Conservation (phyloP, 2,329 filamentous ascomycete species). For the Alternaria sp. region DNA sequence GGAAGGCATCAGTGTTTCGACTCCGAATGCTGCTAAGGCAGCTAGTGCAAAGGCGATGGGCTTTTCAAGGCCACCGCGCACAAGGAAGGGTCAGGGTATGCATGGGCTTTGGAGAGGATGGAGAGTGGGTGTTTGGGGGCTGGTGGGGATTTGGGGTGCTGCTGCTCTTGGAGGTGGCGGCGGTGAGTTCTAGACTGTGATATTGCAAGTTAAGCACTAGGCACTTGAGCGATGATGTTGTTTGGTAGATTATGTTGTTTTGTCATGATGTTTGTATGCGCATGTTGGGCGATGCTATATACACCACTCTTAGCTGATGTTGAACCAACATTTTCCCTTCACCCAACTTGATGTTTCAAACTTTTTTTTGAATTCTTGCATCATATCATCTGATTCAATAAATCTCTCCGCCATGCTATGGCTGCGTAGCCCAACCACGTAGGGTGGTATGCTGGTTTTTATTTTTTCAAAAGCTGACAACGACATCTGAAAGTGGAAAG, state of each 20-base stretch:
- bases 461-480: neutral
- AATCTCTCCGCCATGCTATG: neutral
- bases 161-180: constrained; percentile 60
- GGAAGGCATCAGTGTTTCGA: constrained; percentile 67
- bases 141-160: constrained; percentile 76
- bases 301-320: constrained; percentile 6
- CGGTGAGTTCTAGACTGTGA: constrained; percentile 39
- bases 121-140: constrained; percentile 79
- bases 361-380: neutral
- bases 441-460: neutral
- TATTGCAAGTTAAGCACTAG: neutral
- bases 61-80: constrained; percentile 48
- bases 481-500: neutral
- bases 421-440: neutral
- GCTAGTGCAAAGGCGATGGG: constrained; percentile 36
- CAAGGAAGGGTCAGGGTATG: constrained; percentile 69
- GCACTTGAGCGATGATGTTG: neutral
- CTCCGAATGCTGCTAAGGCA: constrained; percentile 27
- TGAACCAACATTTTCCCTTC: neutral
- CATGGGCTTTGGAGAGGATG: constrained; percentile 75
- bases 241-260: neutral
- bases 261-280: neutral
- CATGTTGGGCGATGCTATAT: constrained; percentile 2
- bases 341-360: neutral
- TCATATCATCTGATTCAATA: neutral